phyloP scores from a whole-genome alignment of 2,329 filamentous ascomycete genomes.

The Elsinoe necatrix region DNA sequence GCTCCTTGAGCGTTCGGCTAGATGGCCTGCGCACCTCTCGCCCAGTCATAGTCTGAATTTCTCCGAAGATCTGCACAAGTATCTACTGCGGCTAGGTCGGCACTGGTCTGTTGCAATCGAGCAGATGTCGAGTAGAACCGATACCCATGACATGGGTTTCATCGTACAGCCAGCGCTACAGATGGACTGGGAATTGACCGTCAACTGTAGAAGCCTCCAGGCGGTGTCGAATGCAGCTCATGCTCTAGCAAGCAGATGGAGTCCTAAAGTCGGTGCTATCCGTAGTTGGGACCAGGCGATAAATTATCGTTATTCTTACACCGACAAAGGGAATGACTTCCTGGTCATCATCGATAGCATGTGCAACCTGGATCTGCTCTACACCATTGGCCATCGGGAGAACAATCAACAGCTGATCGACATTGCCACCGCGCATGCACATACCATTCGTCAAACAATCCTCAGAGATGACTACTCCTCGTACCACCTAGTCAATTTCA shows the following conservation, averaged over 20 bases:
- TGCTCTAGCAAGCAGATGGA: slow-evolving; percentile 38
- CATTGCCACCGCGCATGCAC: slow-evolving; percentile 34
- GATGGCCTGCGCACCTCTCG: neutral
- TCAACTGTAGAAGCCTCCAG: slow-evolving; percentile 32
- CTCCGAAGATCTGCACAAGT: neutral
- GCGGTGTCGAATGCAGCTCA: slow-evolving; percentile 38
- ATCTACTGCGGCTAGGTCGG: neutral
- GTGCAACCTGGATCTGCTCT: slow-evolving; percentile 12
- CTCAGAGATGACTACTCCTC: slow-evolving; percentile 30
- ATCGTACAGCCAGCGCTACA: slow-evolving; percentile 44
- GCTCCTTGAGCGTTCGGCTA: neutral
- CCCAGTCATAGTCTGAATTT: neutral
- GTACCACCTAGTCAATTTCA: slow-evolving; percentile 41
- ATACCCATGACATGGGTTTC: slow-evolving; percentile 49
- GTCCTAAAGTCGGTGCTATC: slow-evolving; percentile 36
- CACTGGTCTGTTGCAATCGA: slow-evolving; percentile 5
- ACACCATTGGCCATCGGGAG: neutral
- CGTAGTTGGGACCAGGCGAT: slow-evolving; percentile 42
- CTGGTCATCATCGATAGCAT: slow-evolving; percentile 39
- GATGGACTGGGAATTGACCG: slow-evolving; percentile 41
- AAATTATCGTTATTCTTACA: slow-evolving; percentile 32
- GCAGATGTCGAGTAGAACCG: slow-evolving; percentile 30
- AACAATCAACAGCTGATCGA: slow-evolving; percentile 25
- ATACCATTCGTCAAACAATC: slow-evolving; percentile 30
- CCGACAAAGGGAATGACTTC: slow-evolving; percentile 31